Evolutionary conservation across 352 stramenopile species (phyloP).

Genomic region (Globisporangium irregulare): DNA sequence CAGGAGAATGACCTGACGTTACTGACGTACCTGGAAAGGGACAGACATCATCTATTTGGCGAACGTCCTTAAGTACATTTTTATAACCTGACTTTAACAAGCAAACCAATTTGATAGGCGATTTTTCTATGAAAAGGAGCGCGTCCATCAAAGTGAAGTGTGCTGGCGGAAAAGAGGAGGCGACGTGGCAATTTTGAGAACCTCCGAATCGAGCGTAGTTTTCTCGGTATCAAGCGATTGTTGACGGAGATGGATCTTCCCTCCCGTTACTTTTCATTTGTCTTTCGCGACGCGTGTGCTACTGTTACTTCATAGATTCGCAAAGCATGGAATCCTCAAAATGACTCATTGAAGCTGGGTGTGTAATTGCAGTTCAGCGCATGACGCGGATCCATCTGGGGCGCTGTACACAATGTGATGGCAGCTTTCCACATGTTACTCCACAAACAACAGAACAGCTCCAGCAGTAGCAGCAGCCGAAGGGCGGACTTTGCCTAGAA

Average conservation of each 20-base stretch:
- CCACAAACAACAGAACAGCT: background rate
- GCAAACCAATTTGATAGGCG: too few species aligned
- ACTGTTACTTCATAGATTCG: background rate
- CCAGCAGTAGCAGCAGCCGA: background rate
- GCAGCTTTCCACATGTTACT: background rate
- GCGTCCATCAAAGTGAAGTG: too few species aligned
- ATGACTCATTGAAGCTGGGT: conserved; percentile 1
- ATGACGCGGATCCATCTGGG: conserved; percentile 2
- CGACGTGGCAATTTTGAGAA: too few species aligned
- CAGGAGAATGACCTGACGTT: too few species aligned
- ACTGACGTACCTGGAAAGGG: too few species aligned
- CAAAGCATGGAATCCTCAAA: background rate
- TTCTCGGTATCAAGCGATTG: background rate
- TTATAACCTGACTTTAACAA: too few species aligned
- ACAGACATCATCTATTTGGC: too few species aligned
- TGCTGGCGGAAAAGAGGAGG: too few species aligned
- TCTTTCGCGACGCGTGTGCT: background rate
- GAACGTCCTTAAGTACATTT: too few species aligned
- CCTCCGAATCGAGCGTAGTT: too few species aligned
- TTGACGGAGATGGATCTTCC: background rate
- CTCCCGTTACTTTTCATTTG: background rate
- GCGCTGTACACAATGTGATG: background rate
- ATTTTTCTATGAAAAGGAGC: background rate
- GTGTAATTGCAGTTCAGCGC: conserved; percentile 8
- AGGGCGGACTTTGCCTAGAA: background rate